Evolutionary conservation across 2,329 filamentous ascomycete genomes (phyloP), one percentile per base, ranked within the genome.

Genomic region (Neocucurbitaria cava): DNA sequence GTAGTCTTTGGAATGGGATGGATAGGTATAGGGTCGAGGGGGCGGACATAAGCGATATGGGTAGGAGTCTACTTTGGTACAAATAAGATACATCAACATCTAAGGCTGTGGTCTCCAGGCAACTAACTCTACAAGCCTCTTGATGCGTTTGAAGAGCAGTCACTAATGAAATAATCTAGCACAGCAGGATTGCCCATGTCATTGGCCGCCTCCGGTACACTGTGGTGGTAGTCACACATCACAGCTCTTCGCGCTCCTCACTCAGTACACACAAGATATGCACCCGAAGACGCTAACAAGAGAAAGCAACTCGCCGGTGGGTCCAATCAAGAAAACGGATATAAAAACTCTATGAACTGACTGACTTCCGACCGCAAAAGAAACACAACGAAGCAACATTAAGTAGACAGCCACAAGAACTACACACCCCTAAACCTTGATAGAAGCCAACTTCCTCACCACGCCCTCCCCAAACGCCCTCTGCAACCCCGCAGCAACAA

Each of bases 391-490:
- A 42, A 17, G 39, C 18, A 42, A 42, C 21, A 18, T 9, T 7
- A 23, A 42, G n/a, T n/a, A n/a, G n/a, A n/a, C n/a, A n/a, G n/a
- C n/a, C n/a, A n/a, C n/a, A n/a, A n/a, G n/a, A n/a, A n/a, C n/a
- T n/a, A n/a, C n/a, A 28, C 15, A 13, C 5, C 31, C 58, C 44
- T 56, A 36, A 3, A 58, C 64, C 56, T 61, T 71, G 59, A 75
- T 66, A 21, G 58, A 30, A 28, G 41, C 65, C 49, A 75, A 52
- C 55, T 56, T 62, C 61, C 47, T 60, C 3, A 74, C 71, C 41
- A 76, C 70, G 52, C 42, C 64, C 48, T 70, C 67, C 44, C 67
- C 72, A 58, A 76, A 76, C 43, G 41, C 61, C 49, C 41, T 65
- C 62, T 72, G 69, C 58, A 75, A 49, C 46, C 47, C 26, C 39